Conservation (phyloP, 2,329 filamentous ascomycete species). For the Fusarium setosum region DNA sequence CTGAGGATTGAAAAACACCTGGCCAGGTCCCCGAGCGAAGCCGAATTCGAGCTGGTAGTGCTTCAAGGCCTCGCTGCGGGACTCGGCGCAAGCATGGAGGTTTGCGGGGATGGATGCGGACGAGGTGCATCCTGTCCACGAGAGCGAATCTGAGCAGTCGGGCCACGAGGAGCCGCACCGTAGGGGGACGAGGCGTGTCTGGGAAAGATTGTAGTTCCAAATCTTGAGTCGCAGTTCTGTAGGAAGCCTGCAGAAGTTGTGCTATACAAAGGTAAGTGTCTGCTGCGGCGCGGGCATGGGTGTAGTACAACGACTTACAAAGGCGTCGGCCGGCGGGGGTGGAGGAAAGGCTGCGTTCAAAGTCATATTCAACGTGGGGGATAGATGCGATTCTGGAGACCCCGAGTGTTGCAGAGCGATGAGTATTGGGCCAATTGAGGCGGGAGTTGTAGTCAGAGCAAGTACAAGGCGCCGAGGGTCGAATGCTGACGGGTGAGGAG, state of each 20-base stretch:
- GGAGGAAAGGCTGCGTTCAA: slow-evolving; percentile 1
- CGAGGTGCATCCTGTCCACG: slow-evolving; percentile 53
- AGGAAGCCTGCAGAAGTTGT: slow-evolving; percentile 56
- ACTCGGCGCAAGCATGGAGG: slow-evolving; percentile 60
- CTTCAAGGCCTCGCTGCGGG: slow-evolving; percentile 56
- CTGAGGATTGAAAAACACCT: slow-evolving; percentile 55
- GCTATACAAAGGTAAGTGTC: slow-evolving; percentile 45
- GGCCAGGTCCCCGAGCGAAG: slow-evolving; percentile 53
- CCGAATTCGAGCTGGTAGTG: slow-evolving; percentile 55
- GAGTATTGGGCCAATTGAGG: not conserved
- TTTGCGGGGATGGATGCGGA: slow-evolving; percentile 55
- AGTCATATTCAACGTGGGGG: slow-evolving; percentile 15
- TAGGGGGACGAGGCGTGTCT: slow-evolving; percentile 56
- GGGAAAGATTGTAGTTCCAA: slow-evolving; percentile 58
- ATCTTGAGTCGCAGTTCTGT: slow-evolving; percentile 60
- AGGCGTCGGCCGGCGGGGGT: slow-evolving; percentile 9
- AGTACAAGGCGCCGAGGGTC: too few relatives aligned
- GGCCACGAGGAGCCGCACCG: slow-evolving; percentile 51
- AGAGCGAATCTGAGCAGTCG: slow-evolving; percentile 32
- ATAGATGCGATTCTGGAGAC: not conserved
- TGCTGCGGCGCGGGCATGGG: not conserved
- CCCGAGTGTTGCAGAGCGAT: not conserved
- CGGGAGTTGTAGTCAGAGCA: not conserved
- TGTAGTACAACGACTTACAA: slow-evolving; percentile 26
- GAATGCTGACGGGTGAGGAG: not conserved